Evolutionary conservation across 2,329 filamentous ascomycete genomes (phyloP), one percentile per base, ranked within the genome.

Genomic region (Xenoacremonium recifei): DNA sequence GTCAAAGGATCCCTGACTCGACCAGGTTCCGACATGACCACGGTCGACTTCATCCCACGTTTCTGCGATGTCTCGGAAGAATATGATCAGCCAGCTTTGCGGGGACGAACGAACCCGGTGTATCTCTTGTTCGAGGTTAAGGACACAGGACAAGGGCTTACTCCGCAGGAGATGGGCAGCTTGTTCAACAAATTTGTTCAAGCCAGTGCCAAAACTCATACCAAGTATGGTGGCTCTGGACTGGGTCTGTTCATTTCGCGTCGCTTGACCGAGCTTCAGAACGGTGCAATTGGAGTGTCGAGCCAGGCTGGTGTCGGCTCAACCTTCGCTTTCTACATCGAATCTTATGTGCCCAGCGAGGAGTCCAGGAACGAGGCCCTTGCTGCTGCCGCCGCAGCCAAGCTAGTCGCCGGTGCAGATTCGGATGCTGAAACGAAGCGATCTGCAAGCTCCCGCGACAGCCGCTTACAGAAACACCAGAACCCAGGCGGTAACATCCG

Each of bases 171-270:
- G 58, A 87, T 84, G 67, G 83, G 84, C 37, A 75, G 82, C 34
- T 73, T 93, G 0, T 93, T 92, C 63, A 80, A 89, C 52, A 79
- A 86, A 17, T 93, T 93, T 61, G 83, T 84, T 6, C 88, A 92
- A 64, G 85, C 86, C 1, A 88, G 80, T 17, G 84, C 85, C 2
- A 79, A 80, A 37, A 90, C 86, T 1, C 86, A 89, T 50, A 81
- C 89, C 13, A 81, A 88, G 52, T 90, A 92, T 50, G 88, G 87
- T 17, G 88, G 88, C 1, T 87, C 83, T 0, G 88, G 88, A 0
- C 73, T 93, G 1, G 88, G 88, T 0, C 70, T 92, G 0, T 92
- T 90, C 62, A 91, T 92, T 50, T 87, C 83, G 27, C 77, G 86
- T 18, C 80, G 87, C 40, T 72, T 93, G n/a, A 88, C 86, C 0